phyloP scores from a whole-genome alignment of 164 flowering plant genomes.

The Sedum album region DNA sequence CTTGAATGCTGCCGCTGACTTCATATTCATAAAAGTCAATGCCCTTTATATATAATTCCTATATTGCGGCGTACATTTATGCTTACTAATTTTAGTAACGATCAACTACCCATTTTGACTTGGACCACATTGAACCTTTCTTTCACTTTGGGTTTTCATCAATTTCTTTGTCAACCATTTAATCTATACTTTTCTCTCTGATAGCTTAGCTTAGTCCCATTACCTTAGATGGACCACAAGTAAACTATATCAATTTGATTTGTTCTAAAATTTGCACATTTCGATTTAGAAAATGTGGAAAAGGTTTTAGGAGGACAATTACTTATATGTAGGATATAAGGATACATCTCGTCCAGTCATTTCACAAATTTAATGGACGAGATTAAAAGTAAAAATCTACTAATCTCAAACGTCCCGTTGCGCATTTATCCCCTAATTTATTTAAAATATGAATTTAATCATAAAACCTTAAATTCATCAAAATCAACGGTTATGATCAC shows the following conservation, averaged over 20 bases:
- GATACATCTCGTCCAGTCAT: no score
- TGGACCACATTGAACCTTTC: background rate
- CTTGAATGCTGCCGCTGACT: background rate
- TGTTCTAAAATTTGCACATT: background rate
- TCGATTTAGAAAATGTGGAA: no score
- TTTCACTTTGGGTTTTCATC: background rate
- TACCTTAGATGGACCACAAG: background rate
- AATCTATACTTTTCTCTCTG: background rate
- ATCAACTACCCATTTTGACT: conserved; percentile 3
- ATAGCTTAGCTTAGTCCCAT: background rate
- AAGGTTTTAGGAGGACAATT: no score
- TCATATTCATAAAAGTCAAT: background rate
- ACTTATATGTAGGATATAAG: no score
- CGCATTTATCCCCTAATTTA: no score
- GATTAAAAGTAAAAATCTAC: no score
- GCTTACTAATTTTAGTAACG: background rate
- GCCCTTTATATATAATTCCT: background rate
- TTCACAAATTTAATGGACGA: no score
- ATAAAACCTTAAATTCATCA: no score
- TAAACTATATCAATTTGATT: background rate
- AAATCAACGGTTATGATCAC: no score
- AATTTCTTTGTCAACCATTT: background rate
- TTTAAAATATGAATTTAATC: no score
- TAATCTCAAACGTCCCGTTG: no score
- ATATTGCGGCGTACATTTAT: conserved; percentile 6